Evolutionary conservation across 768 basidiomycete species (phyloP).

Genomic region (Pisolithus albus): DNA sequence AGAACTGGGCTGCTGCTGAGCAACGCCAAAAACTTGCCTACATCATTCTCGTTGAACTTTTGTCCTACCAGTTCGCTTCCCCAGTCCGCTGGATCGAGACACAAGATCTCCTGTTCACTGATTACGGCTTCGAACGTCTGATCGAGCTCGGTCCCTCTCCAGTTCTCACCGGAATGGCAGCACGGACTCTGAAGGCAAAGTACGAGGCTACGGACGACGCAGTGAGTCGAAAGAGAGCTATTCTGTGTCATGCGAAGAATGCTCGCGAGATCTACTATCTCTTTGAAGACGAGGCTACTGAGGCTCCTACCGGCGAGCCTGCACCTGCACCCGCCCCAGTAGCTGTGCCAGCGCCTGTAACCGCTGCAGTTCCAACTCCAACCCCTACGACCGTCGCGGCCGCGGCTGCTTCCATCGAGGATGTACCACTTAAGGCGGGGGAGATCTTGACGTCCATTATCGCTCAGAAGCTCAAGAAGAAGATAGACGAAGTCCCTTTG

Average conservation of each 20-base stretch:
- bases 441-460: slow-evolving; percentile 86
- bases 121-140: slow-evolving; percentile 85
- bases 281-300: slow-evolving; percentile 77
- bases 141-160: slow-evolving; percentile 97
- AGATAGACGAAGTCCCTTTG: slow-evolving; percentile 78
- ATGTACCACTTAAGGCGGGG: slow-evolving; percentile 84
- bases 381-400: slow-evolving; percentile 46
- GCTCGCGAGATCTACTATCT: slow-evolving; percentile 96
- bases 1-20: slow-evolving; percentile 72
- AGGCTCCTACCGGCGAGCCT: slow-evolving; percentile 31
- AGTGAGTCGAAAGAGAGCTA: slow-evolving; percentile 64
- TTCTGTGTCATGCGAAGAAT: slow-evolving; percentile 93
- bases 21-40: slow-evolving; percentile 94
- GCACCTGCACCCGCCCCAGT: slow-evolving; percentile 31
- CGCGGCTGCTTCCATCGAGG: slow-evolving; percentile 72
- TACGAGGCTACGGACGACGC: slow-evolving; percentile 90
- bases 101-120: slow-evolving; percentile 86
- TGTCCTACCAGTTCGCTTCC: slow-evolving; percentile 97
- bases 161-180: slow-evolving; percentile 92
- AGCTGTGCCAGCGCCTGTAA: slow-evolving; percentile 34
- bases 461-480: slow-evolving; percentile 98
- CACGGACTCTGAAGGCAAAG: slow-evolving; percentile 84
- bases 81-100: slow-evolving; percentile 99
- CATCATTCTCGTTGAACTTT: slow-evolving; percentile 90
- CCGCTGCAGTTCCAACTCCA: slow-evolving; percentile 34